phyloP scores from a whole-genome alignment of 371 early-diverging fungal genomes.

The Choanephora cucurbitarum region DNA sequence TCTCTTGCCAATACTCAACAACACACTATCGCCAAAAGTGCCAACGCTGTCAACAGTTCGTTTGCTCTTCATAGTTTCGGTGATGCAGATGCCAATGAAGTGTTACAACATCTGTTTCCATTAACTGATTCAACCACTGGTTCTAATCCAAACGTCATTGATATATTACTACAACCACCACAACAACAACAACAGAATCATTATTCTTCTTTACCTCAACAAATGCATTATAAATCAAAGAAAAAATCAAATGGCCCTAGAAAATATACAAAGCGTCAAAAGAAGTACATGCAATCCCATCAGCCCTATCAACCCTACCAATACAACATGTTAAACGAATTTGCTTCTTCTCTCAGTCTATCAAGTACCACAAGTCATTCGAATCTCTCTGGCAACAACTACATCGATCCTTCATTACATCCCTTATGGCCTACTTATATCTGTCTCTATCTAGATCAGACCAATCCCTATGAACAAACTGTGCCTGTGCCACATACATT shows the following conservation, averaged over 20 bases:
- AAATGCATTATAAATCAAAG: slow-evolving; percentile 5
- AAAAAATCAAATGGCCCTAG: slow-evolving; percentile 1
- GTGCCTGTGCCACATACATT: slow-evolving; percentile 39
- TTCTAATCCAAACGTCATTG: slow-evolving; percentile 2
- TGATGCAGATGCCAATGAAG: slow-evolving; percentile 13
- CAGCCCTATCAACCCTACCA: neutral
- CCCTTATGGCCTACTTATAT: slow-evolving; percentile 51
- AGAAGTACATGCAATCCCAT: neutral
- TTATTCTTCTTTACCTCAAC: neutral
- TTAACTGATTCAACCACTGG: neutral
- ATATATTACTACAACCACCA: slow-evolving; percentile 5
- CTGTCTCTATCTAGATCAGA: slow-evolving; percentile 49
- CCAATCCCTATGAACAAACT: slow-evolving; percentile 41
- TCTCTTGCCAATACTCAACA: too few species aligned
- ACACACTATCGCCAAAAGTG: neutral
- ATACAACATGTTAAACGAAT: too few species aligned
- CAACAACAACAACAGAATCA: neutral
- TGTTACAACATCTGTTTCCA: slow-evolving; percentile 18
- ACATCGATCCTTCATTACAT: slow-evolving; percentile 21
- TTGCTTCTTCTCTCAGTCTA: too few species aligned
- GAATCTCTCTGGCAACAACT: neutral
- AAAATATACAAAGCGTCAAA: slow-evolving; percentile 17
- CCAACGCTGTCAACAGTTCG: neutral
- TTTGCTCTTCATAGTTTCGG: slow-evolving; percentile 20
- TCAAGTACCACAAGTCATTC: too few species aligned